Evolutionary conservation across 2,329 filamentous ascomycete genomes (phyloP).

Genomic region (Reticulascus tulasneorum): DNA sequence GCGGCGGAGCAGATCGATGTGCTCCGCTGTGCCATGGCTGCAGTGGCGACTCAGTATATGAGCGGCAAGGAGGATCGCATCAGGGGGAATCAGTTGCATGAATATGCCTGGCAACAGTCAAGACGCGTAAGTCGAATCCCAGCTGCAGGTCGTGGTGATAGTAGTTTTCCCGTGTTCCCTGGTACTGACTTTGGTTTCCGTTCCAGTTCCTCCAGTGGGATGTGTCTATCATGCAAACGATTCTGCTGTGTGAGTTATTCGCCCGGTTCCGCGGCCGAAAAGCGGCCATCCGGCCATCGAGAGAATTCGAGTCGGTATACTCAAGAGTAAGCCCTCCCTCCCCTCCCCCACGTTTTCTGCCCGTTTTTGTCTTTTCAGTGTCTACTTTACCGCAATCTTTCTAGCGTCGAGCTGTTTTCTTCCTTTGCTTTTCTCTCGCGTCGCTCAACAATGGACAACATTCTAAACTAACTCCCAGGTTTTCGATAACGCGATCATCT

Average conservation of each 20-base stretch:
- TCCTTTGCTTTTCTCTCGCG: conserved; percentile 17
- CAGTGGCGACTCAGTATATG: conserved; percentile 50
- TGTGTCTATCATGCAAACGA: conserved; percentile 48
- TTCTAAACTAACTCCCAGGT: conserved; percentile 34
- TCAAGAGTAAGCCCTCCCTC: conserved; percentile 45
- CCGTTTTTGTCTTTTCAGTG: conserved; percentile 17
- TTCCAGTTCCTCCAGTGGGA: conserved; percentile 44
- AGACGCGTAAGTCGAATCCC: conserved; percentile 39
- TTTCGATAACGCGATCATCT: conserved; percentile 26
- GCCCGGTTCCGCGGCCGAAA: conserved; percentile 50
- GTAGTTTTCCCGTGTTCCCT: neutral
- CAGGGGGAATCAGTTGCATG: conserved; percentile 47
- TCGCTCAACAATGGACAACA: conserved; percentile 7
- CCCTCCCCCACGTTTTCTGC: conserved; percentile 10
- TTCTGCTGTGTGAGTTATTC: conserved; percentile 53
- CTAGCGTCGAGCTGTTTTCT: conserved; percentile 19
- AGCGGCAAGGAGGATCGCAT: conserved; percentile 44
- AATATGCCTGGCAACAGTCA: conserved; percentile 45
- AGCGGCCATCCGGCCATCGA: conserved; percentile 42
- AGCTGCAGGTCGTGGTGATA: too few relatives aligned
- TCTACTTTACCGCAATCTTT: conserved; percentile 26
- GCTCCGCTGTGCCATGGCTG: conserved; percentile 52
- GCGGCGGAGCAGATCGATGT: conserved; percentile 35
- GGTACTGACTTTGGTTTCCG: too few relatives aligned
- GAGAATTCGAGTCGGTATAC: conserved; percentile 46